These are phyloP conservation scores for Cyclotella atomus DNA, from an alignment of 108 stramenopile genomes.

Conservation along the genomic window DNA sequence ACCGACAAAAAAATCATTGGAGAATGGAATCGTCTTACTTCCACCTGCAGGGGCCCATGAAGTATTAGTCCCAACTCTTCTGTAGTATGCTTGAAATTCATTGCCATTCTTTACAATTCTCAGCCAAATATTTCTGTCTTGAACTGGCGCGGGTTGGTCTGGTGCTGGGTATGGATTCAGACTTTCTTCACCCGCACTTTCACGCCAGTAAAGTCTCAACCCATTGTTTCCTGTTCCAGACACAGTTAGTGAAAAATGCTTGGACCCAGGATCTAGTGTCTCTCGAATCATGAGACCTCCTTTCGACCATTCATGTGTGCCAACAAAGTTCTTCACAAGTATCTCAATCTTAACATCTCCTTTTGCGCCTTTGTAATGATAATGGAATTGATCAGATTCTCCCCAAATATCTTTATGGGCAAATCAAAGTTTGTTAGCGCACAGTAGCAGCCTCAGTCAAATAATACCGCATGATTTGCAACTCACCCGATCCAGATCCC, in stretches of 20 bases:
- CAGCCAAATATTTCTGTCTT: not conserved
- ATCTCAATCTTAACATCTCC: not conserved
- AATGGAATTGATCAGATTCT: not conserved
- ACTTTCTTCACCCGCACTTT: not conserved
- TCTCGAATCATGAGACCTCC: conserved; percentile 30
- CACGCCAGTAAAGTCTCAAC: conserved; percentile 15
- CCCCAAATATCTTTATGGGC: not conserved
- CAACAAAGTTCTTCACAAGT: not conserved
- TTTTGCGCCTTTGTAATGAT: not conserved
- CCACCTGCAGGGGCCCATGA: not conserved
- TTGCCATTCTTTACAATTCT: not conserved
- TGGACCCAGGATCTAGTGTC: not conserved
- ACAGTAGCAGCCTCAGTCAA: too few relatives aligned
- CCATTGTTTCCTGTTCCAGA: conserved; percentile 22
- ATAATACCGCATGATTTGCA: not conserved
- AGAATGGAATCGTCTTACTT: not conserved
- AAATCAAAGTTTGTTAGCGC: not conserved
- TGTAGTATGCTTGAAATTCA: conserved; percentile 5
- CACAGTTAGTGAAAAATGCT: conserved; percentile 11
- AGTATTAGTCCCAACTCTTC: not conserved
- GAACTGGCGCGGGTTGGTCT: too few relatives aligned
- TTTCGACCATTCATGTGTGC: not conserved
- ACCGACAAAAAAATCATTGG: not conserved
- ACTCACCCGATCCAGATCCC: not conserved
- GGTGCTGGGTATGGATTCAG: not conserved